phyloP scores from a whole-genome alignment of 164 flowering plant genomes.

The Aristolochia contorta region DNA sequence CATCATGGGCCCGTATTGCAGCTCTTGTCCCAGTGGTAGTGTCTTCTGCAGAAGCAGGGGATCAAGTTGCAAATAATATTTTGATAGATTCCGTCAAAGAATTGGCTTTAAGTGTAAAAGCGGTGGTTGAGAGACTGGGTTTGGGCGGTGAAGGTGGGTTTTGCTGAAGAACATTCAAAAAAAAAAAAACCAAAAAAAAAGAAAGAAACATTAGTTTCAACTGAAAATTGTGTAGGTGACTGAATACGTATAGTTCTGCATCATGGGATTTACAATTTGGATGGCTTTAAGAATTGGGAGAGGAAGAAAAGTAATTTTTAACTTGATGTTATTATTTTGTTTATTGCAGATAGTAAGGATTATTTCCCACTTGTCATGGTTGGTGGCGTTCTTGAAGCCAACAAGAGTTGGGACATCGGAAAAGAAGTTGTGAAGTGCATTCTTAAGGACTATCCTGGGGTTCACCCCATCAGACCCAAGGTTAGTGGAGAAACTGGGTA shows the following conservation, averaged over 20 bases:
- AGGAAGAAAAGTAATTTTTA: no score
- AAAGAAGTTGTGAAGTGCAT: constrained; percentile 56
- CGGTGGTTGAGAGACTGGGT: constrained; percentile 74
- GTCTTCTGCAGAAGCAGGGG: constrained; percentile 88
- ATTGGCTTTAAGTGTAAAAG: constrained; percentile 74
- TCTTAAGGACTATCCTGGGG: constrained; percentile 55
- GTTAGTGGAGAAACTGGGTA: constrained; percentile 22
- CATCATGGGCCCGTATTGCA: constrained; percentile 98
- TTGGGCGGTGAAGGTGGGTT: constrained; percentile 70
- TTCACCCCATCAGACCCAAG: constrained; percentile 73
- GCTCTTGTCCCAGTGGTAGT: constrained; percentile 88
- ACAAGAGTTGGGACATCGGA: constrained; percentile 79
- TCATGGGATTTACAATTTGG: background rate
- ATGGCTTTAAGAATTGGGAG: background rate
- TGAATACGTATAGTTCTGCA: background rate
- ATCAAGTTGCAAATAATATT: constrained; percentile 64
- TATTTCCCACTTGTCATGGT: constrained; percentile 91
- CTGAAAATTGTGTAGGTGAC: background rate
- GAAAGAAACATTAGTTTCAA: background rate
- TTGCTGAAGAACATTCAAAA: background rate
- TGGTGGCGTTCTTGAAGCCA: constrained; percentile 93
- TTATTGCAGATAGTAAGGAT: constrained; percentile 59
- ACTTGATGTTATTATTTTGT: background rate
- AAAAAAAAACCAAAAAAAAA: no score
- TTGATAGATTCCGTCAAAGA: constrained; percentile 66